Evolutionary conservation across 2,329 filamentous ascomycete genomes (phyloP).

Genomic region (Camillea tinctor): DNA sequence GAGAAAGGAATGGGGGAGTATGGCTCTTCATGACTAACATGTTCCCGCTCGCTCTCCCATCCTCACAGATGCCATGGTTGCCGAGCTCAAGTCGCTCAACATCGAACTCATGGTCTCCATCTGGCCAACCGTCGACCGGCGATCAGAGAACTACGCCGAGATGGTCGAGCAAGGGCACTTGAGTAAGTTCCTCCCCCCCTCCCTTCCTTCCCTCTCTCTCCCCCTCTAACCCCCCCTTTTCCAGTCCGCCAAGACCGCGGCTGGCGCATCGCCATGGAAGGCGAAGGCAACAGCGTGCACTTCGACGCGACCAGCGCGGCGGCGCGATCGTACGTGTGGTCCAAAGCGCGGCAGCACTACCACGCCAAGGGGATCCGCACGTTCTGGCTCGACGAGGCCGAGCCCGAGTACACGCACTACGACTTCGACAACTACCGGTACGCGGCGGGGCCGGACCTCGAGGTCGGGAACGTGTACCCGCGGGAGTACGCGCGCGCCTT

Average conservation of each 20-base stretch:
- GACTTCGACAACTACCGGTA: constrained; percentile 68
- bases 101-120: constrained; percentile 69
- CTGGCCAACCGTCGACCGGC: constrained; percentile 64
- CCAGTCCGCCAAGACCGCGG: constrained; percentile 57
- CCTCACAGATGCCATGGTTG: constrained; percentile 56
- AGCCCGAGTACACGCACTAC: constrained; percentile 64
- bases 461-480: constrained; percentile 56
- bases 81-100: constrained; percentile 55
- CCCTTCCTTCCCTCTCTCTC: too few relatives aligned
- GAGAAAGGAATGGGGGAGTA: background rate
- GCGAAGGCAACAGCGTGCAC: constrained; percentile 57
- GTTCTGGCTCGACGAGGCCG: constrained; percentile 70
- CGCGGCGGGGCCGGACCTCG: constrained; percentile 50
- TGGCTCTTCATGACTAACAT: too few relatives aligned
- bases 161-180: constrained; percentile 62
- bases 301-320: constrained; percentile 64
- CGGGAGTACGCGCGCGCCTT: constrained; percentile 52
- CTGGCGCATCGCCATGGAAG: constrained; percentile 57
- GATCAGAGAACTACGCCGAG: constrained; percentile 58
- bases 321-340: constrained; percentile 59
- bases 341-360: constrained; percentile 58
- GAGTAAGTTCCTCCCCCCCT: constrained; percentile 21
- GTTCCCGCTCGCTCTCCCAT: background rate
- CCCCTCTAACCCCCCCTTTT: too few relatives aligned
- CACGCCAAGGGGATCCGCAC: constrained; percentile 59